Conservation (phyloP, 2,329 filamentous ascomycete genomes). For the Didymella pinodella region DNA sequence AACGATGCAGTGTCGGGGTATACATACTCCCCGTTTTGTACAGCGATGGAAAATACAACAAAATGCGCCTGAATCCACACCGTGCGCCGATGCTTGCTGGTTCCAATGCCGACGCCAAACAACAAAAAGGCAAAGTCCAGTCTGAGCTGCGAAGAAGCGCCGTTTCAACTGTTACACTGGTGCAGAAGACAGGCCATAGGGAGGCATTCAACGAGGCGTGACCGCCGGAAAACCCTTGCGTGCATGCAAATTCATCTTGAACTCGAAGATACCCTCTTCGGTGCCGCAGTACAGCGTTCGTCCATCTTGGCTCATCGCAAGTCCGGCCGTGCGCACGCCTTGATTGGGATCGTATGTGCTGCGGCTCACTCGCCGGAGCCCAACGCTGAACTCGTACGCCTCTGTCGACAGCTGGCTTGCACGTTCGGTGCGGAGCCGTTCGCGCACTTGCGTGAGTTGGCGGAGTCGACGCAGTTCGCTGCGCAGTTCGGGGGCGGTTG, state of each 20-base stretch:
- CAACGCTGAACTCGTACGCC: conserved; percentile 37
- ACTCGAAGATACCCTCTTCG: conserved; percentile 79
- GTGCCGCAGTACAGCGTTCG: conserved; percentile 57
- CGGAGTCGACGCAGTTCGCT: conserved; percentile 47
- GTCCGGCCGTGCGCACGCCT: conserved; percentile 56
- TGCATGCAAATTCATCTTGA: conserved; percentile 69
- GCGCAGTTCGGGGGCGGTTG: conserved; percentile 43
- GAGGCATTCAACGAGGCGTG: conserved; percentile 49
- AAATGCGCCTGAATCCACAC: not conserved
- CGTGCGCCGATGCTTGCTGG: conserved; percentile 13
- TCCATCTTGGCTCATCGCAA: conserved; percentile 60
- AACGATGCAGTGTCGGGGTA: conserved; percentile 2
- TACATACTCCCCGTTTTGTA: conserved; percentile 6
- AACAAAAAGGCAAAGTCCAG: conserved; percentile 1
- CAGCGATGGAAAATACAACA: conserved; percentile 4
- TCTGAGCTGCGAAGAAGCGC: not conserved
- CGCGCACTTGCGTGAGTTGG: conserved; percentile 48
- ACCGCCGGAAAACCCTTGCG: conserved; percentile 62
- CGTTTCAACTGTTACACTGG: not conserved
- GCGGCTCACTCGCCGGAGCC: conserved; percentile 36
- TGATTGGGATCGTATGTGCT: conserved; percentile 41
- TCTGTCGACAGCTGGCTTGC: conserved; percentile 36
- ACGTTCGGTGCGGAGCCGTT: conserved; percentile 47
- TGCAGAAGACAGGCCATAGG: conserved; percentile 31
- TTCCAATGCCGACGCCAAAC: conserved; percentile 4